Base-by-base conservation (phyloP, 2,329 filamentous ascomycete species). In the Aureobasidium sp. region DNA sequence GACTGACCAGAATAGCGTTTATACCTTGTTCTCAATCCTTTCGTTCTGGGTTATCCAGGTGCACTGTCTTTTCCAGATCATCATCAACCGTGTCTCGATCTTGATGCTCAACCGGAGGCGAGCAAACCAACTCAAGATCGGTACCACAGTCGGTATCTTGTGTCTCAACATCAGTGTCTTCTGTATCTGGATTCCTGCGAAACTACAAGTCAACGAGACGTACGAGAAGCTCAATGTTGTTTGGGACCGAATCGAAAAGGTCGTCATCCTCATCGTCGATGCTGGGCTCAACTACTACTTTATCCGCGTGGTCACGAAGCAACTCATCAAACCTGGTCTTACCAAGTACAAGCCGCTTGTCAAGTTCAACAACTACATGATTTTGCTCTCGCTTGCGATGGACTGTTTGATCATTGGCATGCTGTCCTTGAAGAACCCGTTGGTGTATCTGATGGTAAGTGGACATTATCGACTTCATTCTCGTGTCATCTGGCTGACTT, bases 261-360 rank as follows among this genome's bases (percentile, higher is more conserved):
- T 68, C 27, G 64, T 76, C 5, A 74, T 74, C 48, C 69, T 75
- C 2, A 19, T 73, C 17, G 70, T 74, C 15, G 74, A 76, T 50
- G 72, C 69, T 11, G 45, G 49, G 5, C 68, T 76, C 8, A 76
- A 76, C 52, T 73, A 69, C 67, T 74, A 74, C 49, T 75, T 75
- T 65, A 64, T 75, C 54, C 75, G 65, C 65, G 74, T 68, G 5
- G 79, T 82, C 33, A 77, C 79, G 65, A 70, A 71, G 6, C 74
- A 78, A 3, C 75, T 83, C 0, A 70, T 82, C 15, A 72, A 74
- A 42, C 77, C 81, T 56, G 78, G 77, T 1, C 70, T 82, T 3
- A 75, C 74, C 9, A 82, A 82, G 64, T 82, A 83, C 66, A 73
- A 76, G 62, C 75, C 75, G 6, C 73, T 82, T 0, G 75, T 81